Evolutionary conservation across 2,329 filamentous ascomycete species (phyloP), one percentile per base, ranked within the genome.

Genomic region (Gliomastix tumulicola): DNA sequence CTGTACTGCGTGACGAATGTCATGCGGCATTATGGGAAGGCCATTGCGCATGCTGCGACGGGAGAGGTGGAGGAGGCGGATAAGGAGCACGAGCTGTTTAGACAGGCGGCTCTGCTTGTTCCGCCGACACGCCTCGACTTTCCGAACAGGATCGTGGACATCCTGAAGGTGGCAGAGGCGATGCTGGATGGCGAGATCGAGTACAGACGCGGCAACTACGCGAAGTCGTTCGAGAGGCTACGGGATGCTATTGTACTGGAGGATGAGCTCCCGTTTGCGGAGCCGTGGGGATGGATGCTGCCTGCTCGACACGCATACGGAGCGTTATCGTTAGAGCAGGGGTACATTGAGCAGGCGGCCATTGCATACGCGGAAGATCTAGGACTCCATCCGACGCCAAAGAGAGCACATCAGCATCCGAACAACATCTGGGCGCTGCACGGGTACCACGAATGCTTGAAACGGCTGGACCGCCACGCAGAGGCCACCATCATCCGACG

Each of bases 271-370:
- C 72, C 72, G 0, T 86, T 82, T 42, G 74, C 78, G 23, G 82
- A 86, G 53, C 82, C 82, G 0, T 84, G 80, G 80, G 76, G 74
- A 0, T 85, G 80, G 80, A 84, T 85, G 79, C 77, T 81, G 47
- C 81, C 81, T 1, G 71, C 76, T 0, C 65, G 79, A 5, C 81
- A 85, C 55, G 79, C 80, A 0, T 77, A 77, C 35, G 80, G 74
- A 3, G 81, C 80, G 2, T 60, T 85, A 4, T 53, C 82, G 30
- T 59, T 82, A 17, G 81, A 85, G 48, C 78, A 80, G 48, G 74
- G 69, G 0, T 58, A 56, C 11, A 58, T 72, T 1, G 65, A 69
- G 23, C 59, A 77, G 35, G 76, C 77, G 1, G 57, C 62, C 1
- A 60, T 51, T 2, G 67, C 74, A 3, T 82, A 82, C 42, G 57